Conservation (phyloP, 257 asterid genomes). For the Lithospermum erythrorhizon region DNA sequence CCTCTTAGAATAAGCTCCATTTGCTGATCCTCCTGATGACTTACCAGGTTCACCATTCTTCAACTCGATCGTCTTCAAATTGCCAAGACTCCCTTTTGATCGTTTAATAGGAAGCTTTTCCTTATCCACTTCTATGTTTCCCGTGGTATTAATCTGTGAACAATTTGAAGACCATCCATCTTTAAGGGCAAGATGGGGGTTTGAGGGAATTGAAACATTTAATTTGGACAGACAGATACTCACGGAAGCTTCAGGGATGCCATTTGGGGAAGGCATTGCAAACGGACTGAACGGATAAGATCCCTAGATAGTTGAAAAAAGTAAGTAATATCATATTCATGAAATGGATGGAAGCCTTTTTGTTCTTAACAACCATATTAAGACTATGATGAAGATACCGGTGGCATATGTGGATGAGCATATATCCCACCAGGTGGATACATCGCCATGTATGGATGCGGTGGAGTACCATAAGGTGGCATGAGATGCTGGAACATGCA, state of each 20-base stretch:
- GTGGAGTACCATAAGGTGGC: conserved; percentile 95
- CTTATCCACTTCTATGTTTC: conserved; percentile 63
- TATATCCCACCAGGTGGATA: conserved; percentile 89
- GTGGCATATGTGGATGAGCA: conserved; percentile 91
- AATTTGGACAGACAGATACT: conserved; percentile 21
- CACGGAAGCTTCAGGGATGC: conserved; percentile 70
- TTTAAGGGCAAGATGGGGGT: background rate
- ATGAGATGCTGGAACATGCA: conserved; percentile 55
- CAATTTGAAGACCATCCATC: background rate
- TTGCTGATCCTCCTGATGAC: conserved; percentile 53
- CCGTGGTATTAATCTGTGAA: conserved; percentile 47
- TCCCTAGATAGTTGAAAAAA: conserved; percentile 34
- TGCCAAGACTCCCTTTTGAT: conserved; percentile 83
- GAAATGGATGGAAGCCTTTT: conserved; percentile 6
- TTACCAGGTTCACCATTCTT: conserved; percentile 57
- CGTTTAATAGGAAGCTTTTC: conserved; percentile 87
- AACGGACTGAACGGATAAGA: conserved; percentile 93
- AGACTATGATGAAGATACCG: conserved; percentile 37
- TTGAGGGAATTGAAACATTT: background rate
- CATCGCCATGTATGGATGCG: conserved; percentile 84
- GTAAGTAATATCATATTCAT: conserved; percentile 10
- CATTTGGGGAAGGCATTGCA: conserved; percentile 86
- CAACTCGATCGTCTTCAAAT: conserved; percentile 76
- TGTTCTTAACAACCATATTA: conserved; percentile 4
- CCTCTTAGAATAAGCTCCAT: conserved; percentile 75